These are phyloP conservation scores for Picocystis sp. DNA, from an alignment of 163 green algal genomes.

Conservation along the genomic window DNA sequence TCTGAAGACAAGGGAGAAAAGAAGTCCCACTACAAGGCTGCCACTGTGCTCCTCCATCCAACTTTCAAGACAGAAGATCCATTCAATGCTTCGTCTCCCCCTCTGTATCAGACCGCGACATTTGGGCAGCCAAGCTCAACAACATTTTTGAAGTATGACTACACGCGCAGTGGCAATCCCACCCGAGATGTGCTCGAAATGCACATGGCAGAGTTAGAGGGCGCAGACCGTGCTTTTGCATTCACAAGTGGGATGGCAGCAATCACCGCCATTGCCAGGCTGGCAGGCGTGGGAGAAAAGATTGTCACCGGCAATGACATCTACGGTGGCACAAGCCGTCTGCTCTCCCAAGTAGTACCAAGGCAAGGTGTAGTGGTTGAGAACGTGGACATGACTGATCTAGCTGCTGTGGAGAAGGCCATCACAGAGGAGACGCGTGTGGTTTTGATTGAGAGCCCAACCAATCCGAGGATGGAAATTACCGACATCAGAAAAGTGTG, in stretches of 20 bases:
- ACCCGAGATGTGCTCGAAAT: slow-evolving; percentile 73
- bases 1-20: not conserved
- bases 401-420: slow-evolving; percentile 37
- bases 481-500: slow-evolving; percentile 42
- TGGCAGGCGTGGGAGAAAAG: slow-evolving; percentile 17
- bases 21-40: slow-evolving; percentile 12
- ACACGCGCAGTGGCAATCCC: slow-evolving; percentile 91
- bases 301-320: slow-evolving; percentile 90
- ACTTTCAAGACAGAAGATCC: slow-evolving; percentile 34
- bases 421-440: slow-evolving; percentile 54
- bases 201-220: slow-evolving; percentile 78
- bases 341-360: slow-evolving; percentile 56
- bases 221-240: slow-evolving; percentile 57
- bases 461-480: slow-evolving; percentile 88
- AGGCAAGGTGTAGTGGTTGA: slow-evolving; percentile 51
- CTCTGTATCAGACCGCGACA: slow-evolving; percentile 87
- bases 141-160: slow-evolving; percentile 78
- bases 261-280: slow-evolving; percentile 43
- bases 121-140: slow-evolving; percentile 76
- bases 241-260: slow-evolving; percentile 93
- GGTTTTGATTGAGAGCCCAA: slow-evolving; percentile 91
- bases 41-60: slow-evolving; percentile 39
- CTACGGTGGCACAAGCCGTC: slow-evolving; percentile 82
- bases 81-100: slow-evolving; percentile 44
- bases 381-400: slow-evolving; percentile 69